Percentiles rank a stretch among this genome's conserved stretches.
Evolutionary conservation across 2,329 filamentous ascomycete genomes (phyloP).

Genomic region (Triangularia setosa): DNA sequence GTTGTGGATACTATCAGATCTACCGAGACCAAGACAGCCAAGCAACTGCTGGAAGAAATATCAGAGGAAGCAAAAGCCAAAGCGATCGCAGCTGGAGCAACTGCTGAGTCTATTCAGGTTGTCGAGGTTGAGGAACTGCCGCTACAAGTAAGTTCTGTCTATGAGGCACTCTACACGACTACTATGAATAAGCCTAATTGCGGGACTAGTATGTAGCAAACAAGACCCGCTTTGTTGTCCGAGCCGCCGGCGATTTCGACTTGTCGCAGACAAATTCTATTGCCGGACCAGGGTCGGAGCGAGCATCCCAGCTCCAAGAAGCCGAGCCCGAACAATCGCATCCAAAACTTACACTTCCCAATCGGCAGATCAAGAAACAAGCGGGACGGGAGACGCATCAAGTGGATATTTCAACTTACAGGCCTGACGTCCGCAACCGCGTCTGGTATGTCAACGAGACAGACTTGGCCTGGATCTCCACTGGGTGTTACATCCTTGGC

Average conservation of each 20-base stretch:
- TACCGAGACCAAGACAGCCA: conserved; percentile 38
- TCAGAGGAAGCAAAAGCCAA: conserved; percentile 40
- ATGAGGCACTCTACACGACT: neutral
- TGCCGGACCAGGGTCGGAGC: neutral
- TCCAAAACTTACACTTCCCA: neutral
- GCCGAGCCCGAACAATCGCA: conserved; percentile 17
- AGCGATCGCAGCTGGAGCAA: conserved; percentile 44
- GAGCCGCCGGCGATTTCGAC: conserved; percentile 57
- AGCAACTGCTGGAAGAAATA: conserved; percentile 38
- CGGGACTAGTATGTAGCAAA: conserved; percentile 43
- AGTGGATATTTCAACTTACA: conserved; percentile 39
- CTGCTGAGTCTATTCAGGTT: conserved; percentile 41
- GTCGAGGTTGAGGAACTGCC: conserved; percentile 53
- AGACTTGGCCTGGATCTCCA: conserved; percentile 54
- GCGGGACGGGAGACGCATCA: neutral
- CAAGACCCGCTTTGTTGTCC: conserved; percentile 54
- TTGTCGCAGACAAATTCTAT: conserved; percentile 33
- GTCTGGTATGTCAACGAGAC: conserved; percentile 56
- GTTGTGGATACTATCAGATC: conserved; percentile 49
- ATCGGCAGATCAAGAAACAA: neutral
- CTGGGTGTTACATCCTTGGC: conserved; percentile 58
- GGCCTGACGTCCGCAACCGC: conserved; percentile 46
- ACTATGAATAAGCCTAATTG: neutral
- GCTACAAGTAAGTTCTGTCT: conserved; percentile 38
- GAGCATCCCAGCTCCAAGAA: conserved; percentile 22